A percentile compares a stretch with the other conserved stretches of the same genome.
phyloP scores from a whole-genome alignment of 2,329 filamentous ascomycete genomes.

The Calonectria pseudoreteaudii region DNA sequence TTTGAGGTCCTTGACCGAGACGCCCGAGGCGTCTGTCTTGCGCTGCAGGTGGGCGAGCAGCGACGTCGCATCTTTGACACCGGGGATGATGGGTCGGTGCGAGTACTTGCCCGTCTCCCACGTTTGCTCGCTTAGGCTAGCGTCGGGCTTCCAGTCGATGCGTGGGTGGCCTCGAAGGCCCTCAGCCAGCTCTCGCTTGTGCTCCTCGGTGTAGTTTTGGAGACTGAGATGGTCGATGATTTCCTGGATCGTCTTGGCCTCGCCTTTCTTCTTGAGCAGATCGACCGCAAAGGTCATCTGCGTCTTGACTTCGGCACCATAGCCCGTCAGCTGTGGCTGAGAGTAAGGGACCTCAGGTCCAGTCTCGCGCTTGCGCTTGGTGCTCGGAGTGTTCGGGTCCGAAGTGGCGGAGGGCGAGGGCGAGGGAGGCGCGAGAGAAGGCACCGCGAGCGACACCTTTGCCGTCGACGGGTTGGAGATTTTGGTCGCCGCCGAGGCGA shows the following conservation, averaged over 20 bases:
- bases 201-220: constrained; percentile 68
- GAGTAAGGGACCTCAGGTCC: constrained; percentile 72
- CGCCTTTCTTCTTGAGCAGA: constrained; percentile 79
- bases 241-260: constrained; percentile 77
- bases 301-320: constrained; percentile 84
- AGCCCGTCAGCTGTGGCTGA: constrained; percentile 80
- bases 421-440: constrained; percentile 72
- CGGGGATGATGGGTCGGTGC: constrained; percentile 83
- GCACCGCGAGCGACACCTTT: constrained; percentile 63
- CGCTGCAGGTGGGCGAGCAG: constrained; percentile 85
- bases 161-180: constrained; percentile 75
- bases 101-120: constrained; percentile 80
- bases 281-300: constrained; percentile 90
- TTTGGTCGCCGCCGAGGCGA: constrained; percentile 73
- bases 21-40: constrained; percentile 82
- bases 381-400: constrained; percentile 72
- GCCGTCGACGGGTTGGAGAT: constrained; percentile 61
- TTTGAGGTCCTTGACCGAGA: constrained; percentile 90
- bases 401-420: constrained; percentile 70
- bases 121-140: constrained; percentile 72
- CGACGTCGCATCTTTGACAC: constrained; percentile 81
- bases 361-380: constrained; percentile 70
- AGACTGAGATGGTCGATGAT: constrained; percentile 86
- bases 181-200: constrained; percentile 73
- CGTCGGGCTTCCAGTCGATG: constrained; percentile 68